Conservation (phyloP, 768 basidiomycete species). For the Boletales sp. region DNA sequence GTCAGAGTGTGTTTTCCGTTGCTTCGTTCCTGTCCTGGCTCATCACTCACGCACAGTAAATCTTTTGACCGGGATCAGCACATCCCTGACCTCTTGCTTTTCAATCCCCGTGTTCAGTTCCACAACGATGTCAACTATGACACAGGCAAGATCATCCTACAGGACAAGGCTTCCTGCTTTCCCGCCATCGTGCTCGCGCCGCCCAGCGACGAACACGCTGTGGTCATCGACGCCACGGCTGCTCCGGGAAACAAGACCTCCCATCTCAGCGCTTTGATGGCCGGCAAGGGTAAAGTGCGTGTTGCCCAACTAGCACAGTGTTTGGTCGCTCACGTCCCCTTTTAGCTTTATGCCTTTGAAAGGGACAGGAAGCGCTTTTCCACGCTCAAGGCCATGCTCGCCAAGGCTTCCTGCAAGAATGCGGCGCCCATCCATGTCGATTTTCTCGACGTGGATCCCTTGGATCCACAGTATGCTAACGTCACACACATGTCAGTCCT, state of each 20-base stretch:
- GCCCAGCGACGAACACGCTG: constrained; percentile 43
- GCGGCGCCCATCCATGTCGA: constrained; percentile 72
- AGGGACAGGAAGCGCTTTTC: constrained; percentile 75
- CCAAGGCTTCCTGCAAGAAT: constrained; percentile 81
- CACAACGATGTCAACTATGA: constrained; percentile 70
- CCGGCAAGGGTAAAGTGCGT: constrained; percentile 70
- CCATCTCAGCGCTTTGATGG: constrained; percentile 86
- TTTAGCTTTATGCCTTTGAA: constrained; percentile 84
- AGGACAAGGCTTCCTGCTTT: constrained; percentile 98
- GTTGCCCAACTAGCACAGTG: not conserved
- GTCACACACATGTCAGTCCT: constrained; percentile 83
- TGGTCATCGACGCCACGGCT: constrained; percentile 90
- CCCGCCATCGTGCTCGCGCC: constrained; percentile 86
- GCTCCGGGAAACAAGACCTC: constrained; percentile 99
- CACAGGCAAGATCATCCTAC: constrained; percentile 82
- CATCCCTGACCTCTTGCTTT: constrained; percentile 76
- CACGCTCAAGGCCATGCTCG: constrained; percentile 82
- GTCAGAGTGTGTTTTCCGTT: constrained; percentile 39
- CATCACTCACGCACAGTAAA: constrained; percentile 37
- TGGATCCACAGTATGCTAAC: constrained; percentile 52
- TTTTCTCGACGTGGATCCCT: constrained; percentile 78
- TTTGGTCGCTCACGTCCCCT: not conserved
- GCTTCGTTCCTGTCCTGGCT: not conserved
- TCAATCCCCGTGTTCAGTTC: constrained; percentile 63
- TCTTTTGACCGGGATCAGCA: constrained; percentile 74